These are phyloP conservation scores for Beauveria asiatica DNA, from an alignment of 2,329 filamentous ascomycete genomes.

Conservation along the genomic window DNA sequence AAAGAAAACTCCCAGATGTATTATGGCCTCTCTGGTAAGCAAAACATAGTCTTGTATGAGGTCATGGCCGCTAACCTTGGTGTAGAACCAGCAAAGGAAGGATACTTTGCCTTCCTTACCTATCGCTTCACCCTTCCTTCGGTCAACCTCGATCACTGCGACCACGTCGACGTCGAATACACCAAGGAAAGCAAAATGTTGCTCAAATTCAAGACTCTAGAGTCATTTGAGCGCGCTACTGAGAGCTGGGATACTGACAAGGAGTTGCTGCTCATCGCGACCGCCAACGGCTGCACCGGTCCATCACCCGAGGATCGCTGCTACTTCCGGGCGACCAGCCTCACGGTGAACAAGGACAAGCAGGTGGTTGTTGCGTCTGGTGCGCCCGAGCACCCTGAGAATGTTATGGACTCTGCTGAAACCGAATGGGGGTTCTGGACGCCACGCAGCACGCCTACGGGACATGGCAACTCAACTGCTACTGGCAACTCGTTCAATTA, in stretches of 20 bases:
- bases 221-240: slow-evolving; percentile 17
- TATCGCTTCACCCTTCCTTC: slow-evolving; percentile 21
- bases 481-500: slow-evolving; percentile 15
- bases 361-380: slow-evolving; percentile 16
- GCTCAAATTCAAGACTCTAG: slow-evolving; percentile 14
- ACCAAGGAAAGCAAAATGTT: slow-evolving; percentile 7
- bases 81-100: slow-evolving; percentile 16
- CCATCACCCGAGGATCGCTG: slow-evolving; percentile 21
- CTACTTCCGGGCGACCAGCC: slow-evolving; percentile 20
- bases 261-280: slow-evolving; percentile 20
- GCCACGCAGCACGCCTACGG: not conserved
- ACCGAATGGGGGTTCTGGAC: slow-evolving; percentile 21
- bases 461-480: not conserved
- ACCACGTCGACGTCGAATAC: slow-evolving; percentile 15
- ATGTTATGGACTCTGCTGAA: slow-evolving; percentile 16
- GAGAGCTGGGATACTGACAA: slow-evolving; percentile 16
- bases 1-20: slow-evolving; percentile 17
- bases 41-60: no score
- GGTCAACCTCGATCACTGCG: slow-evolving; percentile 23
- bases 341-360: slow-evolving; percentile 13
- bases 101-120: slow-evolving; percentile 20
- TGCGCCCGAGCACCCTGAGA: slow-evolving; percentile 15
- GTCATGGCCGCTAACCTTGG: not conserved
- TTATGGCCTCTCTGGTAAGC: slow-evolving; percentile 17
- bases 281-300: slow-evolving; percentile 19